A percentile compares a stretch with the other conserved stretches of the same genome.
phyloP scores from a whole-genome alignment of 2,329 filamentous ascomycete genomes.

The Paecilomyces sp. region DNA sequence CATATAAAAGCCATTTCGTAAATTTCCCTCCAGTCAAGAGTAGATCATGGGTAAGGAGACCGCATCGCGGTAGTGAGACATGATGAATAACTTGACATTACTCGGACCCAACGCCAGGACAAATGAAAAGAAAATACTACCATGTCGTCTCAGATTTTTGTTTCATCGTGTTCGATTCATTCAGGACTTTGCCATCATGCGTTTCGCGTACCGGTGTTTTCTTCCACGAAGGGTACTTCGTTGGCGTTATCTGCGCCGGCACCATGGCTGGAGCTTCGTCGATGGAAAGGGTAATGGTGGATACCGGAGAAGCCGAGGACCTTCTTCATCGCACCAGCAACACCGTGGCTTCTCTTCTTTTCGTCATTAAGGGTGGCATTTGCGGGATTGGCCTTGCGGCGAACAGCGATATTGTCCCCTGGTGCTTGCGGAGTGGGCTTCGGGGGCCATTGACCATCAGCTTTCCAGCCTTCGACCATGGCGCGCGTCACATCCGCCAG shows the following conservation, averaged over 20 bases:
- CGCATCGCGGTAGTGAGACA: no score
- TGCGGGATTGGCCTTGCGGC: slow-evolving; percentile 3
- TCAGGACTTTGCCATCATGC: neutral
- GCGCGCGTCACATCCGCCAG: slow-evolving; percentile 71
- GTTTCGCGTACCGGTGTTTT: neutral
- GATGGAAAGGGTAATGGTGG: slow-evolving; percentile 30
- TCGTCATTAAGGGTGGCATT: neutral
- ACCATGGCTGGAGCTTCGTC: slow-evolving; percentile 22
- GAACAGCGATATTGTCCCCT: slow-evolving; percentile 15
- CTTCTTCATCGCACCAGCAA: slow-evolving; percentile 34
- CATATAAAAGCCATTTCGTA: no score
- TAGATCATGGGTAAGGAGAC: no score
- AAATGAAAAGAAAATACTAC: no score
- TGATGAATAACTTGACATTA: no score
- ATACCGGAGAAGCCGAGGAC: slow-evolving; percentile 29
- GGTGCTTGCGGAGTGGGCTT: slow-evolving; percentile 37
- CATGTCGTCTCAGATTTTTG: no score
- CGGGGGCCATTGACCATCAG: slow-evolving; percentile 88
- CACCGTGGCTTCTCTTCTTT: slow-evolving; percentile 17
- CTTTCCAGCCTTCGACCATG: slow-evolving; percentile 85
- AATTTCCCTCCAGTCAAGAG: no score
- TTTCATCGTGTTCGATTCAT: neutral
- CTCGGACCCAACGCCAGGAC: no score
- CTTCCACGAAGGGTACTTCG: neutral
- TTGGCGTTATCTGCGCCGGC: neutral